A percentile compares a stretch with the other conserved stretches of the same genome.
Evolutionary conservation across 192 early-diverging fungal species (phyloP).

Genomic region (Rhizoclosmatium globosum): DNA sequence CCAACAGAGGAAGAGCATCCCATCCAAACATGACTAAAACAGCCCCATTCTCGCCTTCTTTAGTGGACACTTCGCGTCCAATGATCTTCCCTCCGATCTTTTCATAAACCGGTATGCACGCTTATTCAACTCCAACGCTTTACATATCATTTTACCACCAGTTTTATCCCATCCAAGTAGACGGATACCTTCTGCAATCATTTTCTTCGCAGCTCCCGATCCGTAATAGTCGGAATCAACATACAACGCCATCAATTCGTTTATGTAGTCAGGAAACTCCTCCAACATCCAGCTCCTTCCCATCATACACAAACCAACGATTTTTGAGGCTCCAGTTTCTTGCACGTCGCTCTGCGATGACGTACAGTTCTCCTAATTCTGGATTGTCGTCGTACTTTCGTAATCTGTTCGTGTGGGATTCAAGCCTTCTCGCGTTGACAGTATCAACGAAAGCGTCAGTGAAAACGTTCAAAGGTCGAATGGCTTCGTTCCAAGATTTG

Average conservation of each 20-base stretch:
- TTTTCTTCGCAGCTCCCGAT: background rate
- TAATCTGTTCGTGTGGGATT: background rate
- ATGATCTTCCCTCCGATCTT: slow-evolving; percentile 11
- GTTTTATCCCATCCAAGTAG: slow-evolving; percentile 6
- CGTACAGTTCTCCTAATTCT: no score
- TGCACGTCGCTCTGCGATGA: no score
- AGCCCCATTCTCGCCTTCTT: background rate
- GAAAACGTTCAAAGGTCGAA: background rate
- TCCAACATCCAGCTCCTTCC: background rate
- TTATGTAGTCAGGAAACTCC: background rate
- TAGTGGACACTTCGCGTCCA: background rate
- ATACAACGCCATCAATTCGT: slow-evolving; percentile 1
- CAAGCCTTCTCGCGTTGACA: background rate
- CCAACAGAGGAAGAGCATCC: background rate
- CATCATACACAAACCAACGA: background rate
- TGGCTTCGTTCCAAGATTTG: background rate
- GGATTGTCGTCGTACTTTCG: no score
- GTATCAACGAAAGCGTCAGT: background rate
- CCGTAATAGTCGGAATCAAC: background rate
- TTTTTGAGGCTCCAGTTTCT: background rate
- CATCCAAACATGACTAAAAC: background rate
- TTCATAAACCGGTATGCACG: slow-evolving; percentile 18
- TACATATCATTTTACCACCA: background rate
- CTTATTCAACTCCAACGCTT: slow-evolving; percentile 8
- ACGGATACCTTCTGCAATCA: slow-evolving; percentile 5